Conservation (phyloP, 2,329 filamentous ascomycete genomes). For the Aspergillus luchuensis region DNA sequence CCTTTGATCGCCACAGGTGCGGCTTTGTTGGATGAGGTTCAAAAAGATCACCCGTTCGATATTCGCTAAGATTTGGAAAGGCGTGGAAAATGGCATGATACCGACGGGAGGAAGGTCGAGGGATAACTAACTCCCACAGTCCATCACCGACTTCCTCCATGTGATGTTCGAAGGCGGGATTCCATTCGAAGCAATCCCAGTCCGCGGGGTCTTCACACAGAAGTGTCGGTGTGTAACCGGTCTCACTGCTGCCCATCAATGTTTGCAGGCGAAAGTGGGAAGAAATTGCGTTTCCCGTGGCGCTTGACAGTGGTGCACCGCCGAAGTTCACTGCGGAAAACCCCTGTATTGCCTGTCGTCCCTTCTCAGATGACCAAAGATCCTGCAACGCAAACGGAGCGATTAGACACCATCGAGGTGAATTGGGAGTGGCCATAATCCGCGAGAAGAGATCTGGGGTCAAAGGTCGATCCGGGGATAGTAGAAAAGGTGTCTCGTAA, state of each 20-base stretch:
- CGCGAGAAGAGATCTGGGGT: slow-evolving; percentile 4
- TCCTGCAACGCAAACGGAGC: slow-evolving; percentile 3
- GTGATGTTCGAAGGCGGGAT: slow-evolving; percentile 13
- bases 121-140: slow-evolving; percentile 24
- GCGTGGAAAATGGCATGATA: slow-evolving; percentile 21
- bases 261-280: neutral
- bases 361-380: neutral
- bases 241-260: slow-evolving; percentile 8
- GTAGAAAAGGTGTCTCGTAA: slow-evolving; percentile 88
- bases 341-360: neutral
- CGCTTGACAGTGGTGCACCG: neutral
- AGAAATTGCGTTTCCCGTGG: neutral
- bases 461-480: slow-evolving; percentile 75
- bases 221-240: slow-evolving; percentile 13
- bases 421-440: neutral
- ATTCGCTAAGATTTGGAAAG: slow-evolving; percentile 23
- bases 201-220: slow-evolving; percentile 12
- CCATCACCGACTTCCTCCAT: slow-evolving; percentile 23
- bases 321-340: neutral
- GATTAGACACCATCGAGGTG: neutral
- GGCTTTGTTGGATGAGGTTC: slow-evolving; percentile 24
- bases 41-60: slow-evolving; percentile 26
- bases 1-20: slow-evolving; percentile 20
- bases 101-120: neutral
- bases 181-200: slow-evolving; percentile 31